Conservation (phyloP, 2,329 filamentous ascomycete species). For the Chaetomiaceae sp. region DNA sequence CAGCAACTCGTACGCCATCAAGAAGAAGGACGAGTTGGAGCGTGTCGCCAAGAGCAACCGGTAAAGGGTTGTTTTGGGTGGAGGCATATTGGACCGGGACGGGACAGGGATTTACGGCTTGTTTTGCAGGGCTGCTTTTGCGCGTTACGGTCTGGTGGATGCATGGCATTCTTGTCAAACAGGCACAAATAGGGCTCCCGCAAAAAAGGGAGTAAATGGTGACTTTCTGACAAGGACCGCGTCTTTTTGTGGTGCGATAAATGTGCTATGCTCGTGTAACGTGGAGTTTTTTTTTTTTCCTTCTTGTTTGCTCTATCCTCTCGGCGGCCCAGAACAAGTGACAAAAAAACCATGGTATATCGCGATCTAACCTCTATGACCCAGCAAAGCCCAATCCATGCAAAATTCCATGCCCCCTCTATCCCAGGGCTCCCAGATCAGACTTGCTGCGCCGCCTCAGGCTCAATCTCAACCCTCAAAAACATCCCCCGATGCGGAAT, state of each 20-base stretch:
- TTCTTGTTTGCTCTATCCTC: slow-evolving; percentile 8
- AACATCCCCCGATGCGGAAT: slow-evolving; percentile 87
- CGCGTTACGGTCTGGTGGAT: slow-evolving; percentile 40
- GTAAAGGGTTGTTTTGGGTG: slow-evolving; percentile 57
- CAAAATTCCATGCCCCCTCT: neutral
- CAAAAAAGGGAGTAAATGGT: slow-evolving; percentile 26
- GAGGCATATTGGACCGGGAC: slow-evolving; percentile 25
- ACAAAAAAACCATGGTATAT: slow-evolving; percentile 5
- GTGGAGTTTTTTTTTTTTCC: slow-evolving; percentile 13
- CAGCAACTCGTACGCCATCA: slow-evolving; percentile 99
- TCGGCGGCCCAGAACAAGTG: neutral
- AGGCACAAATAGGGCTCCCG: slow-evolving; percentile 37
- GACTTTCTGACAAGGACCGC: slow-evolving; percentile 21
- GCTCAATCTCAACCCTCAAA: slow-evolving; percentile 37
- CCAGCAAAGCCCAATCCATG: neutral
- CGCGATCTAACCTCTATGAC: neutral
- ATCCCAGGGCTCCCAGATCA: neutral
- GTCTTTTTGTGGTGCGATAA: slow-evolving; percentile 9
- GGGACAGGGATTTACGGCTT: slow-evolving; percentile 37
- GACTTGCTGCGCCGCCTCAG: neutral
- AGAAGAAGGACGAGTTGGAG: slow-evolving; percentile 99
- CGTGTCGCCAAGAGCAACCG: slow-evolving; percentile 99
- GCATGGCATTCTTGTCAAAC: slow-evolving; percentile 42
- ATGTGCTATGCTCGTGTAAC: slow-evolving; percentile 16
- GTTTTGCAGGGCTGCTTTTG: slow-evolving; percentile 40